Evolutionary conservation across 2,329 filamentous ascomycete genomes (phyloP).

Genomic region (Colletotrichum gigasporum): DNA sequence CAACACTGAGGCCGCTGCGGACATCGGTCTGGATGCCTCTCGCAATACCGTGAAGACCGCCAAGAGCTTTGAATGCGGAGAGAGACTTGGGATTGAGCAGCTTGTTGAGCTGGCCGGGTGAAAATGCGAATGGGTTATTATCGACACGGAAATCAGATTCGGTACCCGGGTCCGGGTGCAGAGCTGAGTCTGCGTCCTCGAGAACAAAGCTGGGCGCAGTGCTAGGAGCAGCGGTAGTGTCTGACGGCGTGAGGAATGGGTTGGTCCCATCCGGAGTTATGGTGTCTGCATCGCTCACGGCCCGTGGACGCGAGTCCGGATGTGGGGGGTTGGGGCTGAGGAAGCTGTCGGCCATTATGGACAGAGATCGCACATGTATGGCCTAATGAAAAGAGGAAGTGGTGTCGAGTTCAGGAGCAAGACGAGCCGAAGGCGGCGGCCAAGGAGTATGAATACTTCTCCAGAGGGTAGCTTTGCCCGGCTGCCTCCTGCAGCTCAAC

Average conservation of each 20-base stretch:
- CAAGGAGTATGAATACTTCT: slow-evolving; percentile 22
- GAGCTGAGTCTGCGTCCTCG: slow-evolving; percentile 56
- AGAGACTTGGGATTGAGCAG: slow-evolving; percentile 80
- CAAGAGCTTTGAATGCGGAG: slow-evolving; percentile 75
- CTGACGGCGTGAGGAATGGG: slow-evolving; percentile 36
- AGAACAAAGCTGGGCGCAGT: slow-evolving; percentile 24
- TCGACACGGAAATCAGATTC: slow-evolving; percentile 74
- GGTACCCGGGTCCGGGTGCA: slow-evolving; percentile 74
- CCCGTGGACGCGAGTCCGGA: slow-evolving; percentile 18
- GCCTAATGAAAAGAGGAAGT: slow-evolving; percentile 11
- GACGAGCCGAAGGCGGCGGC: slow-evolving; percentile 25
- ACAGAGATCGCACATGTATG: slow-evolving; percentile 4
- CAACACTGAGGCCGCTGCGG: slow-evolving; percentile 71
- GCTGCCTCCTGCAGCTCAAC: background rate
- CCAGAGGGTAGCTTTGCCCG: slow-evolving; percentile 18
- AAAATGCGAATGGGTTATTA: slow-evolving; percentile 80
- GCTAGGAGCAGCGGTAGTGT: slow-evolving; percentile 21
- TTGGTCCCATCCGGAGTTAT: slow-evolving; percentile 27
- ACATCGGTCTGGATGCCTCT: slow-evolving; percentile 74
- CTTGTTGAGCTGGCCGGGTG: slow-evolving; percentile 78
- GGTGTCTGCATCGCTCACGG: slow-evolving; percentile 30
- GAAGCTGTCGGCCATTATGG: slow-evolving; percentile 20
- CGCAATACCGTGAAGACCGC: slow-evolving; percentile 74
- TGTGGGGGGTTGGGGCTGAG: slow-evolving; percentile 25
- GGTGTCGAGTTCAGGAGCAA: slow-evolving; percentile 25